Conservation (phyloP, 2,329 filamentous ascomycete genomes). For the Exophiala phaeomuriformis region DNA sequence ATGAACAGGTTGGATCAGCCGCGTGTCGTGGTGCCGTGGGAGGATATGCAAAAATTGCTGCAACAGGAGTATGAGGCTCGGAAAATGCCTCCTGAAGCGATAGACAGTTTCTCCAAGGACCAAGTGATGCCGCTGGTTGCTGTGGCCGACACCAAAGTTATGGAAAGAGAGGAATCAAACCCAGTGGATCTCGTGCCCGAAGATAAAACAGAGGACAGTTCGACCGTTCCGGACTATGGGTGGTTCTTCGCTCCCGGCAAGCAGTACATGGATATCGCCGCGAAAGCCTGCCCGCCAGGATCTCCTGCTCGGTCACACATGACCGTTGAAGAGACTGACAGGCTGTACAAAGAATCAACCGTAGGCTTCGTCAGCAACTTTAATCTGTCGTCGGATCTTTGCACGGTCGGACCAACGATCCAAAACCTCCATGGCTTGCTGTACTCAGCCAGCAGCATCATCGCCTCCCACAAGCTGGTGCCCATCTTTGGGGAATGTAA, state of each 20-base stretch:
- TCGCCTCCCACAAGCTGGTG: conserved; percentile 51
- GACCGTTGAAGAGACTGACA: conserved; percentile 31
- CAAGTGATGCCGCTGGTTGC: conserved; percentile 31
- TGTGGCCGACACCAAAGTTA: conserved; percentile 18
- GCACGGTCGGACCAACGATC: conserved; percentile 59
- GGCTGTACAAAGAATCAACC: conserved; percentile 35
- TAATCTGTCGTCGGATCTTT: conserved; percentile 54
- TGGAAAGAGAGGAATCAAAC: conserved; percentile 21
- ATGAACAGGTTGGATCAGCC: conserved; percentile 60
- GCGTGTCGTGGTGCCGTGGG: conserved; percentile 53
- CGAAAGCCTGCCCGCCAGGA: conserved; percentile 51
- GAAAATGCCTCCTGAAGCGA: conserved; percentile 37
- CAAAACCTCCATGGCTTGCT: conserved; percentile 58
- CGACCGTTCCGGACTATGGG: conserved; percentile 35
- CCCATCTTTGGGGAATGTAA: conserved; percentile 65
- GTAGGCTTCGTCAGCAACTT: conserved; percentile 57
- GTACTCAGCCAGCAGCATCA: conserved; percentile 52
- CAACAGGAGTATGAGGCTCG: conserved; percentile 43
- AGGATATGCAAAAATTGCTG: conserved; percentile 49
- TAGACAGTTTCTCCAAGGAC: conserved; percentile 40
- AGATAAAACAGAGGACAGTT: conserved; percentile 20
- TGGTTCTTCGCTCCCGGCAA: conserved; percentile 44
- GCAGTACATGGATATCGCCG: conserved; percentile 55
- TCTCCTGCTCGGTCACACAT: conserved; percentile 50
- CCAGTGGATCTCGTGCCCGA: conserved; percentile 26